These are phyloP conservation scores for Coccomyxa subellipsoidea DNA, from an alignment of 163 green algal species.

Conservation along the genomic window DNA sequence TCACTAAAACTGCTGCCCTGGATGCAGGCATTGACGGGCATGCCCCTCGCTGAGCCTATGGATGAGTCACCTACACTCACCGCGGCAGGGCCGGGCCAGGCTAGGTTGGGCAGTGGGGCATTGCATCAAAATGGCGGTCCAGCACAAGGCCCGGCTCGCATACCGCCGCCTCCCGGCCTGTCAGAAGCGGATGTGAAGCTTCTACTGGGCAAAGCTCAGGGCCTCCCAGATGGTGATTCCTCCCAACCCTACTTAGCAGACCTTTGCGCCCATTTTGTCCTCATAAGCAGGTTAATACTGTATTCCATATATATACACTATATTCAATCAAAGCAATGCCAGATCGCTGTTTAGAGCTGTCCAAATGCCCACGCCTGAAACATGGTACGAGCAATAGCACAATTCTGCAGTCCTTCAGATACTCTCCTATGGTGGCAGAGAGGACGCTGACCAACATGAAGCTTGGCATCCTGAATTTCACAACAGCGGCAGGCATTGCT, in stretches of 20 bases:
- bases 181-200: not conserved
- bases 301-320: no score
- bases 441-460: constrained; percentile 39
- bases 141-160: not conserved
- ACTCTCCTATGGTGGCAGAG: not conserved
- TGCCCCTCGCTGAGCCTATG: not conserved
- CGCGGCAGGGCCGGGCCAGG: not conserved
- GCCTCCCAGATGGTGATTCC: not conserved
- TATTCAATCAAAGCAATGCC: no score
- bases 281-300: no score
- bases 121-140: not conserved
- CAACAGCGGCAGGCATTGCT: constrained; percentile 28
- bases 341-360: no score
- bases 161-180: not conserved
- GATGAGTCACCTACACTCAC: not conserved
- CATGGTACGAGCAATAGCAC: no score
- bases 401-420: no score
- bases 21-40: not conserved
- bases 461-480: constrained; percentile 54
- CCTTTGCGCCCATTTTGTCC: no score
- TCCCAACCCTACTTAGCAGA: no score
- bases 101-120: not conserved
- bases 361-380: no score
- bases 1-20: not conserved
- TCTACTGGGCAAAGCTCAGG: not conserved